phyloP scores from a whole-genome alignment of 2,329 filamentous ascomycete species.

The Metarhizium humberi region DNA sequence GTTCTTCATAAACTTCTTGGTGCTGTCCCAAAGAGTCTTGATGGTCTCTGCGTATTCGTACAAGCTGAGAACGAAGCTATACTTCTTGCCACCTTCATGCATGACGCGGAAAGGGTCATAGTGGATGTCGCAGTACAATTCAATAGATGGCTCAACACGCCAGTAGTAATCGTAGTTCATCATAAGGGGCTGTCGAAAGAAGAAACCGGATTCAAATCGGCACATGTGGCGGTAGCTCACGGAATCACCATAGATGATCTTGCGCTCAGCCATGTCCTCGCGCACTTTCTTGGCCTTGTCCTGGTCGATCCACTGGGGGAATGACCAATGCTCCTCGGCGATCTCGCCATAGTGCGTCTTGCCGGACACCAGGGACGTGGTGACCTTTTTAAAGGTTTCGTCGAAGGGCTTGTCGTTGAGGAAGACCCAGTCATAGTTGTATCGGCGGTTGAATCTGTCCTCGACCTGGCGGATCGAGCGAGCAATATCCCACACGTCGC shows the following conservation, averaged over 20 bases:
- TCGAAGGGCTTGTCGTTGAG: constrained; percentile 94
- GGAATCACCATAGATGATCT: constrained; percentile 98
- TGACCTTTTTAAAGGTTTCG: constrained; percentile 87
- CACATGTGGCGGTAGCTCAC: constrained; percentile 99
- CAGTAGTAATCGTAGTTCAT: constrained; percentile 98
- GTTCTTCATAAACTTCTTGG: constrained; percentile 86
- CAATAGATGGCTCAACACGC: constrained; percentile 94
- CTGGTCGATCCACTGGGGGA: constrained; percentile 90
- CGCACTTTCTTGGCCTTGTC: constrained; percentile 84
- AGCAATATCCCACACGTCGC: constrained; percentile 92
- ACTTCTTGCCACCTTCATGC: constrained; percentile 95
- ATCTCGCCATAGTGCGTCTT: constrained; percentile 88
- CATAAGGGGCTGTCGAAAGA: constrained; percentile 93
- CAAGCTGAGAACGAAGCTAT: constrained; percentile 90
- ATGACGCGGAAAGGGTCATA: constrained; percentile 97
- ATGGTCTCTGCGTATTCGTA: constrained; percentile 98
- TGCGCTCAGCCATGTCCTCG: constrained; percentile 85
- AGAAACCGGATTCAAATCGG: constrained; percentile 97
- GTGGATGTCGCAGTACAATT: constrained; percentile 91
- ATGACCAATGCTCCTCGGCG: constrained; percentile 90
- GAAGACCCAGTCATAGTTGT: constrained; percentile 99
- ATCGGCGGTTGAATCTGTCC: constrained; percentile 95
- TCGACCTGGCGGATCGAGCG: constrained; percentile 93
- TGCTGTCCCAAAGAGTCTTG: constrained; percentile 88
- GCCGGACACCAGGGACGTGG: constrained; percentile 80